Evolutionary conservation across 768 basidiomycete species (phyloP).

Genomic region (Amyloporia xantha): DNA sequence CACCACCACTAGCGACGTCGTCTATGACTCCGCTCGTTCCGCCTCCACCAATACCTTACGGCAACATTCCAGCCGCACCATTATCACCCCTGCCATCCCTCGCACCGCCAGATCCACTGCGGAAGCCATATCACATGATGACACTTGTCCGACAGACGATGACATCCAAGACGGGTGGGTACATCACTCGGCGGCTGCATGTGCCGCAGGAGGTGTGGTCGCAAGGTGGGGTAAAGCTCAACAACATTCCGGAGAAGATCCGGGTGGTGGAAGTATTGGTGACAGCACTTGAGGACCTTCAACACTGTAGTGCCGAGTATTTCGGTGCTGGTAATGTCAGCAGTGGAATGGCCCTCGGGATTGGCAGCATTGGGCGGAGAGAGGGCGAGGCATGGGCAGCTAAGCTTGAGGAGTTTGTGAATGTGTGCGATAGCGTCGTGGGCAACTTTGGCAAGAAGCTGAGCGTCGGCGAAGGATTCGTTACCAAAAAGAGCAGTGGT

Average conservation of each 20-base stretch:
- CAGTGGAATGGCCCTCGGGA: conserved; percentile 66
- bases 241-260: conserved; percentile 78
- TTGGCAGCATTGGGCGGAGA: conserved; percentile 67
- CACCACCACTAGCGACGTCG: conserved; percentile 29
- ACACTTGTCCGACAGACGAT: conserved; percentile 71
- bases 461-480: conserved; percentile 82
- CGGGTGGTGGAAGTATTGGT: conserved; percentile 76
- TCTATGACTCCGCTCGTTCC: conserved; percentile 35
- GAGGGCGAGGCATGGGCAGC: conserved; percentile 75
- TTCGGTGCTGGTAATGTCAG: conserved; percentile 78
- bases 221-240: conserved; percentile 80
- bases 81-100: conserved; percentile 70
- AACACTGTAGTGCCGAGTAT: conserved; percentile 60
- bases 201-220: conserved; percentile 91
- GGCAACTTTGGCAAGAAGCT: conserved; percentile 83
- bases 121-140: conserved; percentile 92
- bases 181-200: conserved; percentile 79
- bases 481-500: conserved; percentile 67
- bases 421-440: conserved; percentile 73
- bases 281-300: conserved; percentile 74
- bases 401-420: conserved; percentile 76
- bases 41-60: conserved; percentile 41
- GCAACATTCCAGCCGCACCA: conserved; percentile 65
- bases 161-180: conserved; percentile 75
- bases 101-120: conserved; percentile 63